phyloP scores from a whole-genome alignment of 257 asterid genomes.

The Solanum medicagineum region DNA sequence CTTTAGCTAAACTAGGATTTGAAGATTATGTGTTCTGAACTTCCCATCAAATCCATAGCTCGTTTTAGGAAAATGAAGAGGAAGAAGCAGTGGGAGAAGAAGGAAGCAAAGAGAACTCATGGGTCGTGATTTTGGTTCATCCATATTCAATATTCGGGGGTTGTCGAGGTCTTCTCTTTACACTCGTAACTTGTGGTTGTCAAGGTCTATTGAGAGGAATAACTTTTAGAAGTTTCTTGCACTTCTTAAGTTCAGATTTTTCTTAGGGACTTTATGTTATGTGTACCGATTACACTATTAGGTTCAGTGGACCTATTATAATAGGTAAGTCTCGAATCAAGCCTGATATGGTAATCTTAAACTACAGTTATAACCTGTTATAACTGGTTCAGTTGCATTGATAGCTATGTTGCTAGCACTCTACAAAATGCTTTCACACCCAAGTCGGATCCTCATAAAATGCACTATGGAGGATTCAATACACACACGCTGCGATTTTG shows the following conservation, averaged over 20 bases:
- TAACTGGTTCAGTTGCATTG: background rate
- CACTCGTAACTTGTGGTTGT: background rate
- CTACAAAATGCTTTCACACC: background rate
- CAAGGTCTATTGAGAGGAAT: constrained; percentile 25
- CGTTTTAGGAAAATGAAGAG: background rate
- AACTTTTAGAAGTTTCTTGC: background rate
- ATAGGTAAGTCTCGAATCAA: too few species aligned
- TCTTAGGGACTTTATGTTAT: background rate
- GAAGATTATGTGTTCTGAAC: too few species aligned
- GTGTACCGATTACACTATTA: background rate
- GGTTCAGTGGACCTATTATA: background rate
- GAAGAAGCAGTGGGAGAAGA: background rate
- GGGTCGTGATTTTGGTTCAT: constrained; percentile 35
- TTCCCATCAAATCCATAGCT: too few species aligned
- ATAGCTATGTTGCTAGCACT: background rate
- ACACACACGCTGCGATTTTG: background rate
- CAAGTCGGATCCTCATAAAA: background rate
- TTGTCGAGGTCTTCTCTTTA: background rate
- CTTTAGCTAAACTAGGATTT: too few species aligned
- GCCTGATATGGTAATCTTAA: background rate
- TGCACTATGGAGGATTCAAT: background rate
- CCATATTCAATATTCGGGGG: constrained; percentile 44
- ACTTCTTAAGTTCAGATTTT: background rate
- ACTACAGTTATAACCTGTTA: background rate
- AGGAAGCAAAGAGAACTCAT: background rate